Percentiles rank a stretch among this genome's conserved stretches.
These are phyloP conservation scores for Silene vulgaris DNA, from an alignment of 179 eudicot species.

Conservation along the genomic window DNA sequence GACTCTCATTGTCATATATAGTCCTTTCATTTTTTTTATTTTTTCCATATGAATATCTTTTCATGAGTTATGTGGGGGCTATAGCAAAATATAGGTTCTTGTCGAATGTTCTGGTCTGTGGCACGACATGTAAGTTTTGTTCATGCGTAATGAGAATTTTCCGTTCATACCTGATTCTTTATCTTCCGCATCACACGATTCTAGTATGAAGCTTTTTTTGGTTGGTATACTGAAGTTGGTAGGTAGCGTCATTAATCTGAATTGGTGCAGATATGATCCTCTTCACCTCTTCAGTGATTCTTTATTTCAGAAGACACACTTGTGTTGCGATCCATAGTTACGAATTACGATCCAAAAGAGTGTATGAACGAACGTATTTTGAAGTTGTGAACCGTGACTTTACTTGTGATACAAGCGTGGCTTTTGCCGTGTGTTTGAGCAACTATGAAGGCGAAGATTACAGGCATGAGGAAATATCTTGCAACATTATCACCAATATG, in stretches of 20 bases:
- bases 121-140: constrained; percentile 3
- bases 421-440: too few relatives aligned
- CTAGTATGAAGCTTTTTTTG: background rate
- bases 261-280: too few relatives aligned
- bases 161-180: background rate
- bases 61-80: constrained; percentile 11
- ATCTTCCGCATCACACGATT: background rate
- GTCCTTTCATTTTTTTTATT: constrained; percentile 5
- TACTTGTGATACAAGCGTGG: too few relatives aligned
- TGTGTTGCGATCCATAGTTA: background rate
- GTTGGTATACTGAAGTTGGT: too few relatives aligned
- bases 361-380: background rate
- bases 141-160: background rate
- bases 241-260: too few relatives aligned
- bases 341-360: background rate
- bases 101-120: constrained; percentile 16
- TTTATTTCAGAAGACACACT: too few relatives aligned
- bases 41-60: constrained; percentile 6
- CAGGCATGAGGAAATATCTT: too few relatives aligned
- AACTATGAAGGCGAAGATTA: too few relatives aligned
- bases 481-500: too few relatives aligned
- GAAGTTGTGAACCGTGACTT: background rate
- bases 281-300: too few relatives aligned
- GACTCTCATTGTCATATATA: constrained; percentile 25
- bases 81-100: constrained; percentile 21